Evolutionary conservation across 768 basidiomycete species (phyloP).

Genomic region (Collybia nuda): DNA sequence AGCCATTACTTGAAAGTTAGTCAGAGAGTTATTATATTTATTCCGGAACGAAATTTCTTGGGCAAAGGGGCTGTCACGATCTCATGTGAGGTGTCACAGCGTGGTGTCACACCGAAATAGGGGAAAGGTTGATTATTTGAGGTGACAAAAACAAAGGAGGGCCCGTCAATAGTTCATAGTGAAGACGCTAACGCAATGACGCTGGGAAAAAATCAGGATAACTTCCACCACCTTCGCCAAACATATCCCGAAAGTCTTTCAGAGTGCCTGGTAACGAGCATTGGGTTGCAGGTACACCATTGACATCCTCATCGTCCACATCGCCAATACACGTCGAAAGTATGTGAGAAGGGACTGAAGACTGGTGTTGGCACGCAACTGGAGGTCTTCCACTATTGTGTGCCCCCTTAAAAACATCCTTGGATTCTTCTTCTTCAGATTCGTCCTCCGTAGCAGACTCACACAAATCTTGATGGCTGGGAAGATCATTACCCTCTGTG

Average conservation of each 20-base stretch:
- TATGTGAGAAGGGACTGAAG: background rate
- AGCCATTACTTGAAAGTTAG: conserved; percentile 40
- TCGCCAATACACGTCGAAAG: background rate
- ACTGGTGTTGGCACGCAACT: background rate
- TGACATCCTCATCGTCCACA: background rate
- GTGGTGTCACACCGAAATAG: background rate
- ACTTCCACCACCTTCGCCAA: conserved; percentile 34
- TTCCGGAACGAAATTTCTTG: too few species aligned
- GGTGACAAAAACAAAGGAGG: background rate
- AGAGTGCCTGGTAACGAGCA: conserved; percentile 36
- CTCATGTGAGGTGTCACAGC: background rate
- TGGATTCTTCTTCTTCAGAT: conserved; percentile 29
- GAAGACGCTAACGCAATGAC: conserved; percentile 26
- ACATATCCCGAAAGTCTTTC: conserved; percentile 44
- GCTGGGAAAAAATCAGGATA: conserved; percentile 41
- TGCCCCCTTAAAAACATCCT: conserved; percentile 1
- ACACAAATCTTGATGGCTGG: conserved; percentile 6
- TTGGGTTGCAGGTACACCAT: conserved; percentile 6
- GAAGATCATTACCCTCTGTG: background rate
- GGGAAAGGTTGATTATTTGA: conserved; percentile 3
- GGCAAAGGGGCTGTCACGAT: background rate
- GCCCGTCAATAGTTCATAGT: background rate
- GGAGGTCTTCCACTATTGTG: background rate
- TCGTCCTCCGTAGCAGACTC: conserved; percentile 38
- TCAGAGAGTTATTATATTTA: background rate